Evolutionary conservation across 2,329 filamentous ascomycete genomes (phyloP).

Genomic region (Penicillium sp.): DNA sequence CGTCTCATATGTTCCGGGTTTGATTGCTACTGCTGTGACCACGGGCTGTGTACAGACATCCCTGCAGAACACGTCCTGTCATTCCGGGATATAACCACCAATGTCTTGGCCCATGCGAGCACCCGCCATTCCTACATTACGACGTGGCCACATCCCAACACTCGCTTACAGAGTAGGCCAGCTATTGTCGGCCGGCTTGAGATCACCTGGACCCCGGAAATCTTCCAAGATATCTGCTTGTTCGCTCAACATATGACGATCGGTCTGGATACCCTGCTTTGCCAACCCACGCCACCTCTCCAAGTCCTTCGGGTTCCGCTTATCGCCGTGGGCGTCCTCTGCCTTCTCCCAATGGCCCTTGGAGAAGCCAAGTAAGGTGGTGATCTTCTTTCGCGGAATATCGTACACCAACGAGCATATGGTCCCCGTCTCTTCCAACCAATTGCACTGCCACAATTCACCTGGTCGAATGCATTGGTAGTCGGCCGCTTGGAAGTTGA

Average conservation of each 20-base stretch:
- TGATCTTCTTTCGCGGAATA: conserved; percentile 51
- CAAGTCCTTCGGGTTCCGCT: conserved; percentile 54
- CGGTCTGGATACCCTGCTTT: conserved; percentile 51
- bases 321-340: conserved; percentile 56
- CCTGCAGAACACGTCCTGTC: neutral
- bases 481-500: conserved; percentile 56
- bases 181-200: conserved; percentile 49
- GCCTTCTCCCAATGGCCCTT: conserved; percentile 58
- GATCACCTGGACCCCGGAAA: conserved; percentile 52
- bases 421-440: conserved; percentile 62
- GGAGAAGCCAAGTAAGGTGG: conserved; percentile 56
- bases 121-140: neutral
- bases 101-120: neutral
- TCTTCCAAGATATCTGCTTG: conserved; percentile 54
- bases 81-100: neutral
- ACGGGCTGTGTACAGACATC: neutral
- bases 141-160: neutral
- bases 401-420: conserved; percentile 59
- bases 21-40: neutral
- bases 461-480: conserved; percentile 61
- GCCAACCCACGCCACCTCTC: conserved; percentile 56
- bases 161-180: conserved; percentile 36
- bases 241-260: conserved; percentile 55
- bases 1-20: neutral
- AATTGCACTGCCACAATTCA: conserved; percentile 62